Evolutionary conservation across 345 rosid species (phyloP).

Genomic region (Populus tremula): DNA sequence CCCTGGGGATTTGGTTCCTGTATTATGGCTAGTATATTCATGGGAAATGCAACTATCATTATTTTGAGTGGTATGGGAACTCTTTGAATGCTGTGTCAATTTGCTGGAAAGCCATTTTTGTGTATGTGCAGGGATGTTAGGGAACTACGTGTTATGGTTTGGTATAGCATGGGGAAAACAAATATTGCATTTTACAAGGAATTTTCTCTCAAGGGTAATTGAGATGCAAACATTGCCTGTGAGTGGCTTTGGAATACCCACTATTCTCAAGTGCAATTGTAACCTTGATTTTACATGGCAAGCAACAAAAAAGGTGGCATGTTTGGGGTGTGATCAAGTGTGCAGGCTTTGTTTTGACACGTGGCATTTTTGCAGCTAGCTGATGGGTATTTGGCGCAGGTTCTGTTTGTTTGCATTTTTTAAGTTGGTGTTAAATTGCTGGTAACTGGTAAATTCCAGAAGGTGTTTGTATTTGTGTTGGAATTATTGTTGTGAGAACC

Average conservation of each 20-base stretch:
- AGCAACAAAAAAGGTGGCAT: slow-evolving; percentile 8
- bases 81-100: slow-evolving; percentile 16
- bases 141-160: slow-evolving; percentile 13
- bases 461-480: slow-evolving; percentile 10
- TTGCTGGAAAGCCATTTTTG: slow-evolving; percentile 19
- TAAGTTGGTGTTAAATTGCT: slow-evolving; percentile 15
- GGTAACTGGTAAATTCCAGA: slow-evolving; percentile 16
- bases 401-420: slow-evolving; percentile 5
- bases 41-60: slow-evolving; percentile 22
- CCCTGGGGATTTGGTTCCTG: slow-evolving; percentile 29
- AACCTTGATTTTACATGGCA: background rate
- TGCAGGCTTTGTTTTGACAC: background rate
- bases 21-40: slow-evolving; percentile 27
- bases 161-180: slow-evolving; percentile 9
- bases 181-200: slow-evolving; percentile 8
- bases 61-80: slow-evolving; percentile 10
- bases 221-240: slow-evolving; percentile 12
- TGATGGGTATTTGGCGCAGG: slow-evolving; percentile 4
- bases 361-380: slow-evolving; percentile 10
- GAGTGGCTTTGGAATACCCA: background rate
- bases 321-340: slow-evolving; percentile 4
- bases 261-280: slow-evolving; percentile 13
- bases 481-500: slow-evolving; percentile 7
- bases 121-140: background rate
- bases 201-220: slow-evolving; percentile 3